Conservation (phyloP, 345 rosid species). For the Noccaea bulbosa region DNA sequence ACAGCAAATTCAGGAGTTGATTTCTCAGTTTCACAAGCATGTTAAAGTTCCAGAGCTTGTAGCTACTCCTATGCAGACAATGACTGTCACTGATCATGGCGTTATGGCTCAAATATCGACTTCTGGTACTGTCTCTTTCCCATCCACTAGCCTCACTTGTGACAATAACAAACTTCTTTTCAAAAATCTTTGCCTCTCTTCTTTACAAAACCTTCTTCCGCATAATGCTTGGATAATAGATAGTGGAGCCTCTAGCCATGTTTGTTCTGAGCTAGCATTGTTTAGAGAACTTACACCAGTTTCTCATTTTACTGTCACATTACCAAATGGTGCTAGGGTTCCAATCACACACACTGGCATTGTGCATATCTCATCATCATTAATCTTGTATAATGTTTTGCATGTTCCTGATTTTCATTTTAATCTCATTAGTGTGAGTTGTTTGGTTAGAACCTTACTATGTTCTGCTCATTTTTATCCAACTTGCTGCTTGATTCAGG, state of each 20-base stretch:
- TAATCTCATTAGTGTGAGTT: background rate
- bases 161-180: too few species aligned
- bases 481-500: background rate
- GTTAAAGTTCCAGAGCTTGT: too few species aligned
- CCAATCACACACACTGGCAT: background rate
- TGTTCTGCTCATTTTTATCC: background rate
- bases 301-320: background rate
- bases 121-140: too few species aligned
- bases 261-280: background rate
- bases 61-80: too few species aligned
- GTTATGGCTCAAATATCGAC: too few species aligned
- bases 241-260: background rate
- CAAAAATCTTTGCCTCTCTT: too few species aligned
- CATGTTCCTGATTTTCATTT: background rate
- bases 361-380: background rate
- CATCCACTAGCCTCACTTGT: too few species aligned
- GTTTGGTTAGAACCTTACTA: background rate
- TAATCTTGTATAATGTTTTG: background rate
- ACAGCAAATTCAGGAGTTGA: too few species aligned
- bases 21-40: too few species aligned
- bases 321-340: background rate
- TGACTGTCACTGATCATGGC: too few species aligned
- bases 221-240: background rate
- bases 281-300: background rate
- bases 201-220: too few species aligned